Evolutionary conservation across 192 early-diverging fungal genomes (phyloP).

Genomic region (Umbelopsis vinacea): DNA sequence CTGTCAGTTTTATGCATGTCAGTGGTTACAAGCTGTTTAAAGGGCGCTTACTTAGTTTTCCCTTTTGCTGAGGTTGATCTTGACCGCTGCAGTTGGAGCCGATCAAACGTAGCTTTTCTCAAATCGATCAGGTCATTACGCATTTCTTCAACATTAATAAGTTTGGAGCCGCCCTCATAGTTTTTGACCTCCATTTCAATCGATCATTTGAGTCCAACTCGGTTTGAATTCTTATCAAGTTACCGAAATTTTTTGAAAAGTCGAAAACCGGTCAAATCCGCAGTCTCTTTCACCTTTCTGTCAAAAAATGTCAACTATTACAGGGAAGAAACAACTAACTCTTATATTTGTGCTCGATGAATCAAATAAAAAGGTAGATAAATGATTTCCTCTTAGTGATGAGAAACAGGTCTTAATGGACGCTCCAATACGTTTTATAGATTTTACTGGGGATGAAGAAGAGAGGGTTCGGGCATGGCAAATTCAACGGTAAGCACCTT

Average conservation of each 20-base stretch:
- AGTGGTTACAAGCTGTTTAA: too few relatives aligned
- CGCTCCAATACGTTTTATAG: neutral
- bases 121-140: neutral
- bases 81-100: neutral
- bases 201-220: neutral
- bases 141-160: neutral
- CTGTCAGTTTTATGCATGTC: neutral
- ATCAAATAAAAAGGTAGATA: conserved; percentile 27
- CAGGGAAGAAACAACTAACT: conserved; percentile 23
- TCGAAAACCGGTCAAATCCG: neutral
- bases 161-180: neutral
- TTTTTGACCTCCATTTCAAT: neutral
- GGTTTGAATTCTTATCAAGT: neutral
- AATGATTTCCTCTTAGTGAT: neutral
- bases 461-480: conserved; percentile 72
- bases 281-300: neutral
- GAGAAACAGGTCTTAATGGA: neutral
- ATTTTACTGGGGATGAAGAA: conserved; percentile 83
- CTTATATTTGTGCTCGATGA: conserved; percentile 28
- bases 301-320: conserved; percentile 5
- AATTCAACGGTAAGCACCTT: conserved; percentile 61
- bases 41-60: neutral
- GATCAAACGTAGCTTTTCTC: neutral
- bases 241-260: neutral
- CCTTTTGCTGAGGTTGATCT: neutral